Base-by-base conservation (phyloP, 2,329 filamentous ascomycete species). In the Lachnellula hyalina region DNA sequence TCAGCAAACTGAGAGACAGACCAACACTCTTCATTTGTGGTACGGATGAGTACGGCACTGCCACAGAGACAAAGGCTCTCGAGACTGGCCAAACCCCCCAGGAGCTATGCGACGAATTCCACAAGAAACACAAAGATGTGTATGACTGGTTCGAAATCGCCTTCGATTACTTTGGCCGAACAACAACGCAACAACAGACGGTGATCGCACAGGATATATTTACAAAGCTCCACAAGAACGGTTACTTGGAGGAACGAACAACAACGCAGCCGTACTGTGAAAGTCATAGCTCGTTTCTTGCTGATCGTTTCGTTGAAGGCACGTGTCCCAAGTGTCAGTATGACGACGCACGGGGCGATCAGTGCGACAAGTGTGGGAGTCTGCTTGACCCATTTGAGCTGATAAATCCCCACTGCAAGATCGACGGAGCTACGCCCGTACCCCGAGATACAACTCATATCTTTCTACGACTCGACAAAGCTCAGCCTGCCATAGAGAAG, bases 61-160 rank as follows among this genome's bases (percentile, higher is more conserved):
- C 93, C 21, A 96, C 92, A 34, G 93, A 96, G 74, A 96, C 93
- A 25, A 96, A 96, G 76, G 93, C 93, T 4, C 83, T 96, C 41
- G 90, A 96, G 71, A 90, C 94, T 70, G 86, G 87, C 14, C 78
- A 91, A 60, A 90, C 86, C 12, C 91, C 93, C 21, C 80, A 88
- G 66, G 82, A 92, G 68, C 83, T 97, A 12, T 96, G 93, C 76
- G 84, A 89, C 73, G 95, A 96, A 76, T 96, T 95, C 77, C 89
- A 95, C 75, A 84, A 84, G 66, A 84, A 96, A 56, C 93, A 96
- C 74, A 85, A 90, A 66, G 89, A 88, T 48, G 87, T 96, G 62
- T 97, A 97, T 73, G 83, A 95, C 71, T 96, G 93, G 90, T 99
- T 99, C 75, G 84, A 91, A 68, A 93, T 97, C 68, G 85, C 82